These are phyloP conservation scores for Geotrichum siamense DNA, from an alignment of 1,139 yeast species.

Conservation along the genomic window DNA sequence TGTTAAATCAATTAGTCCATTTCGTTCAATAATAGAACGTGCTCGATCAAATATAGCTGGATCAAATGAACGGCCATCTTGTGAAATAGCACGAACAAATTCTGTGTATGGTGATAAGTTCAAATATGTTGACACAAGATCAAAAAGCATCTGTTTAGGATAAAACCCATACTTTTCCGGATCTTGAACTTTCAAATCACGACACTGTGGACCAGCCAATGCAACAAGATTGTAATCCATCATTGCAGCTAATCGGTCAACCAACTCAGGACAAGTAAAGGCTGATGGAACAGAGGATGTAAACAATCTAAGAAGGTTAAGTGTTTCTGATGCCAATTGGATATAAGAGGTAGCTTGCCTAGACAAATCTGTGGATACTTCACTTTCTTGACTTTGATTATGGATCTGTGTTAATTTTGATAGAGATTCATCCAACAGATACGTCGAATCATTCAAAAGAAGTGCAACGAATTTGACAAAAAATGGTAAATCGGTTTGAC, in stretches of 20 bases:
- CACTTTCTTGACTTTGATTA: conserved; percentile 48
- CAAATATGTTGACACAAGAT: conserved; percentile 65
- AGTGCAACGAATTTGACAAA: conserved; percentile 89
- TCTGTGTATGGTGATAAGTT: conserved; percentile 58
- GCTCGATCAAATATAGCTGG: conserved; percentile 64
- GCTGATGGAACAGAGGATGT: conserved; percentile 83
- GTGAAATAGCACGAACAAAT: conserved; percentile 73
- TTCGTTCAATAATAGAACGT: conserved; percentile 51
- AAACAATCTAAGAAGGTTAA: conserved; percentile 69
- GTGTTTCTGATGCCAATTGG: conserved; percentile 77
- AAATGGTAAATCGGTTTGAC: conserved; percentile 44
- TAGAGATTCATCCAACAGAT: conserved; percentile 82
- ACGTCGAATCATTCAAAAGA: conserved; percentile 90
- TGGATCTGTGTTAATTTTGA: conserved; percentile 74
- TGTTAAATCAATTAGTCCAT: conserved; percentile 47
- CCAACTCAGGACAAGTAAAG: conserved; percentile 82
- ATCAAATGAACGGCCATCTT: conserved; percentile 83
- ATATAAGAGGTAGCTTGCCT: conserved; percentile 79
- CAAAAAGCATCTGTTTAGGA: conserved; percentile 64
- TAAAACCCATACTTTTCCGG: conserved; percentile 82
- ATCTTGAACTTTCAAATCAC: conserved; percentile 73
- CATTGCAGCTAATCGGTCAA: conserved; percentile 93
- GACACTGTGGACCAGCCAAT: conserved; percentile 90
- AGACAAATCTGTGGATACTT: conserved; percentile 42
- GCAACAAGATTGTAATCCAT: conserved; percentile 83